Evolutionary conservation across 768 basidiomycete species (phyloP), one percentile per base, ranked within the genome.

Genomic region (Leucogyrophana mollusca): DNA sequence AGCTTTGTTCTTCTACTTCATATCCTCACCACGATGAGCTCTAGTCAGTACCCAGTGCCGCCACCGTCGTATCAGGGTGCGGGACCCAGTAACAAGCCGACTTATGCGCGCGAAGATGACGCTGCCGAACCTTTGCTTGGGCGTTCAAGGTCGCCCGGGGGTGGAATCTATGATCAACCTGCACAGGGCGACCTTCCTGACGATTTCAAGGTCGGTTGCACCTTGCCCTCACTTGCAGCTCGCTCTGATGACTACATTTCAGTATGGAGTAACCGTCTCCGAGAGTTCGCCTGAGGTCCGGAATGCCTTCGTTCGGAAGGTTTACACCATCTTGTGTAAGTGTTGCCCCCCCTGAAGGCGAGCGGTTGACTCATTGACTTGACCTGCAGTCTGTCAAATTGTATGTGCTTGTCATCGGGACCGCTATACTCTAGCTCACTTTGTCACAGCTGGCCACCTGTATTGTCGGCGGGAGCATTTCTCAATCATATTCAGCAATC

Each of bases 311-410:
- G 74, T 97, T 46, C 79, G 91, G 62, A 96, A 96, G 73, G 88
- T 93, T 27, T 95, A 92, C 67, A 81, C 79, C 22, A 92, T 95
- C 57, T 80, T 98, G 3, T 83, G 90, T 92, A 59, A 75, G 87
- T 73, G 41, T 34, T 17, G 14, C 18, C n/a, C 34, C 21, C 30
- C 20, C 9, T 2, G n/a, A 24, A 22, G 32, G 20, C 38, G 9
- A 20, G 24, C 13, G 13, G 27, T 7, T 45, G 9, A 32, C 45
- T 55, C 33, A 50, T 21, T n/a, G n/a, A 40, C 25, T 17, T 36
- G 35, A 21, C 48, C 7, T 47, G 2, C 47, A 90, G 87, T 88
- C 52, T 78, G 74, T 45, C 87, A 89, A 63, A 86, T 90, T 53
- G 87, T 88, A 71, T 53, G 76, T 59, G 8, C n/a, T 40, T 35